These are phyloP conservation scores for Lasiodiplodia theobromae DNA, from an alignment of 2,329 filamentous ascomycete species.

Conservation along the genomic window DNA sequence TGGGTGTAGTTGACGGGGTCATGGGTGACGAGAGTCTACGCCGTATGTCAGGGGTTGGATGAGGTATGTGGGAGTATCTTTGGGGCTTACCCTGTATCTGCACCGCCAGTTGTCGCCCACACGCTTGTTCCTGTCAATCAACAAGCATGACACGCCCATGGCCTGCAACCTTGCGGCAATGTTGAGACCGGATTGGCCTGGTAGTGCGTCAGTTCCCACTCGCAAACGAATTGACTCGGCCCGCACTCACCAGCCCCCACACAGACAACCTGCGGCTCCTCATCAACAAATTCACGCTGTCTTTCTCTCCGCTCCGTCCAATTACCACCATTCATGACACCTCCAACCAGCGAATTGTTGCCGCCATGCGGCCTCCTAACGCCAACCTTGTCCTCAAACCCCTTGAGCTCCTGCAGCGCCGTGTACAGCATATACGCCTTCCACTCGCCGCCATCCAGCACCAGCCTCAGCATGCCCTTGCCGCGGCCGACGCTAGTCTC, in stretches of 20 bases:
- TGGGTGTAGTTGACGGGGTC: constrained; percentile 66
- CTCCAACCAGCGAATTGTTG: constrained; percentile 67
- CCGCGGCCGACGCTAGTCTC: constrained; percentile 63
- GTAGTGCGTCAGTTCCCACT: neutral
- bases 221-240: neutral
- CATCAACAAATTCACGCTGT: constrained; percentile 39
- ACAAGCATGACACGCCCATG: constrained; percentile 49
- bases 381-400: constrained; percentile 59
- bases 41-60: neutral
- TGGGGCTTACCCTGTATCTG: constrained; percentile 48
- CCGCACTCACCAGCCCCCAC: constrained; percentile 52
- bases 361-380: constrained; percentile 62
- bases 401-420: constrained; percentile 61
- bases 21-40: constrained; percentile 65
- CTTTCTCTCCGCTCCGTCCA: constrained; percentile 52
- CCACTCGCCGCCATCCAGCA: constrained; percentile 57
- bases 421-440: constrained; percentile 72
- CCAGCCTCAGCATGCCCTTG: constrained; percentile 63
- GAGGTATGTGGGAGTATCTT: too few relatives aligned
- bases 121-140: constrained; percentile 55
- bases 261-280: constrained; percentile 66
- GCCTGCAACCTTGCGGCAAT: constrained; percentile 49
- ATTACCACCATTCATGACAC: constrained; percentile 53
- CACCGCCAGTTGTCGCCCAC: constrained; percentile 60
- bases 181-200: constrained; percentile 46